Evolutionary conservation across 208 protist species (phyloP).

Genomic region (Crithidia bombi): DNA sequence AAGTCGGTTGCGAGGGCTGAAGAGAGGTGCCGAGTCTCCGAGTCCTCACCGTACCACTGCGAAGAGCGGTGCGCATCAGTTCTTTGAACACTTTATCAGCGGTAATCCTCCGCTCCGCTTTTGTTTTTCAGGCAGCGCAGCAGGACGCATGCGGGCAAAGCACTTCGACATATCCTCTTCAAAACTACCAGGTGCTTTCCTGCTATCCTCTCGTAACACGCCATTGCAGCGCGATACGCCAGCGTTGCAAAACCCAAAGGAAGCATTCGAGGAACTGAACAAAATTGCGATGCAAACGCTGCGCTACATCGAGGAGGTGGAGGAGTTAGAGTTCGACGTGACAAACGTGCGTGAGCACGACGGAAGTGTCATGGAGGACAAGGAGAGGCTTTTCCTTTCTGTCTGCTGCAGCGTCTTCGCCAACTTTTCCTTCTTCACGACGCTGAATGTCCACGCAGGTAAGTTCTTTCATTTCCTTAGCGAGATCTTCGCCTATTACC

Average conservation of each 20-base stretch:
- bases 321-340: constrained; percentile 81
- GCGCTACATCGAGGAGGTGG: constrained; percentile 80
- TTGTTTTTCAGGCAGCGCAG: constrained; percentile 14
- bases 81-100: constrained; percentile 35
- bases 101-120: constrained; percentile 39
- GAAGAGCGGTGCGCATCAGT: constrained; percentile 26
- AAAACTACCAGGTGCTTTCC: constrained; percentile 17
- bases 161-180: constrained; percentile 45
- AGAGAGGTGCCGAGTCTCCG: not conserved
- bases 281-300: constrained; percentile 67
- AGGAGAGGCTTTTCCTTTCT: constrained; percentile 78
- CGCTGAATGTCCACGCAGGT: constrained; percentile 46
- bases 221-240: constrained; percentile 32
- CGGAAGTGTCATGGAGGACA: constrained; percentile 75
- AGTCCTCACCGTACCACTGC: not conserved
- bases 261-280: constrained; percentile 80
- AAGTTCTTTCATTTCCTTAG: constrained; percentile 77
- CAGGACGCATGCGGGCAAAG: constrained; percentile 24
- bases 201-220: constrained; percentile 11
- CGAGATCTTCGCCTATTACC: constrained; percentile 62
- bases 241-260: constrained; percentile 63
- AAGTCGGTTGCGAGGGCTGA: constrained; percentile 16
- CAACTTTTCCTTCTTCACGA: constrained; percentile 78
- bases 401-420: constrained; percentile 84
- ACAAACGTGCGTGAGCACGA: constrained; percentile 67